Percentiles rank a stretch among this genome's conserved stretches.
phyloP scores from a whole-genome alignment of 768 basidiomycete species.

The Artomyces pyxidatus region DNA sequence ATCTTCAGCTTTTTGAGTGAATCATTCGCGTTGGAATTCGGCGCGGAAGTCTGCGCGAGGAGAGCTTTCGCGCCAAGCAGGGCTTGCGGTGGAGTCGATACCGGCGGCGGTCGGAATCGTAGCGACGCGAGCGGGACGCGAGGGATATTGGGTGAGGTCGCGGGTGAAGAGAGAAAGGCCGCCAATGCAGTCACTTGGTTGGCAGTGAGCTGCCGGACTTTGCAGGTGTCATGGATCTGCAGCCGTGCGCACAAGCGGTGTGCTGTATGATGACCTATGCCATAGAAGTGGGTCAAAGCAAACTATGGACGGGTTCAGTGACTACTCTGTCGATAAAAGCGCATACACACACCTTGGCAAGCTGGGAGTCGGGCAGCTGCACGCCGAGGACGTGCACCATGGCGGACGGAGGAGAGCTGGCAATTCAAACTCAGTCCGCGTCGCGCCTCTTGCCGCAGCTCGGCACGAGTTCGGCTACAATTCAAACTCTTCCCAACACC shows the following conservation, averaged over 20 bases:
- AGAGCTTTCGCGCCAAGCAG: conserved; percentile 17
- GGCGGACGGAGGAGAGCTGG: conserved; percentile 4
- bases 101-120: conserved; percentile 40
- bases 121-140: conserved; percentile 58
- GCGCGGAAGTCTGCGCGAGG: conserved; percentile 5
- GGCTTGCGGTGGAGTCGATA: conserved; percentile 26
- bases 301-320: conserved; percentile 61
- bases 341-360: conserved; percentile 54
- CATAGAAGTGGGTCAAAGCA: conserved; percentile 88
- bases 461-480: neutral
- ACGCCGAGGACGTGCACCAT: conserved; percentile 90
- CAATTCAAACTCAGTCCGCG: conserved; percentile 10
- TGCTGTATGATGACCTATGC: conserved; percentile 70
- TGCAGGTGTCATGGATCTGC: conserved; percentile 81
- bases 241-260: conserved; percentile 84
- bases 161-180: conserved; percentile 87
- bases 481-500: neutral
- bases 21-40: conserved; percentile 34
- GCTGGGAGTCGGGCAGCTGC: conserved; percentile 66
- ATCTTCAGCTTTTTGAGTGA: conserved; percentile 69
- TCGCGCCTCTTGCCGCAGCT: neutral
- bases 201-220: conserved; percentile 74
- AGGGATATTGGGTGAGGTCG: conserved; percentile 60
- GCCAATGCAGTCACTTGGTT: conserved; percentile 87
- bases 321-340: too few relatives aligned